These are phyloP conservation scores for Paecilomyces niveus DNA, from an alignment of 2,329 filamentous ascomycete species.

Conservation along the genomic window DNA sequence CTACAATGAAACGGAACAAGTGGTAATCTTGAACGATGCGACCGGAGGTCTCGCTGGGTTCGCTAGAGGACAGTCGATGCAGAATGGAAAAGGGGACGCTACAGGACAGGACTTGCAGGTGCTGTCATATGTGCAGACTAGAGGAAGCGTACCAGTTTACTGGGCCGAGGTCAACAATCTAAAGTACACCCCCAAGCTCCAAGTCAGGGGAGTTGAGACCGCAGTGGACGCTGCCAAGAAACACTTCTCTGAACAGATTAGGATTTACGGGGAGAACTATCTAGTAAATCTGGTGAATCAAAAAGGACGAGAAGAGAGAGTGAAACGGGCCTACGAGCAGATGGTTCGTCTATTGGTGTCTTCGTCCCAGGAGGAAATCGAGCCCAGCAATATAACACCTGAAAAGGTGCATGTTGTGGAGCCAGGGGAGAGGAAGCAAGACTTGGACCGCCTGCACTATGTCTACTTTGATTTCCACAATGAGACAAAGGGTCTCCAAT, in stretches of 20 bases:
- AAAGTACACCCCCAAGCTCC: slow-evolving; percentile 82
- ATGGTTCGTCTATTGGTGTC: slow-evolving; percentile 72
- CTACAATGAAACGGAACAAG: slow-evolving; percentile 97
- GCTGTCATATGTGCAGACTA: slow-evolving; percentile 89
- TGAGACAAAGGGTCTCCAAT: slow-evolving; percentile 90
- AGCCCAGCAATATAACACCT: slow-evolving; percentile 58
- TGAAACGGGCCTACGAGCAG: slow-evolving; percentile 92
- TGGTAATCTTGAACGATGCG: slow-evolving; percentile 80
- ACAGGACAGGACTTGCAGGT: slow-evolving; percentile 74
- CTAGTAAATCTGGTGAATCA: slow-evolving; percentile 97
- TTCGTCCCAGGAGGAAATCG: slow-evolving; percentile 57
- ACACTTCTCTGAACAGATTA: slow-evolving; percentile 92
- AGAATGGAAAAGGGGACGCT: slow-evolving; percentile 61
- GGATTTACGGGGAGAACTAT: slow-evolving; percentile 91
- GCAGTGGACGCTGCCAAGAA: slow-evolving; percentile 70
- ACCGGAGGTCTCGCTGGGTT: slow-evolving; percentile 70
- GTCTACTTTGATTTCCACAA: slow-evolving; percentile 98
- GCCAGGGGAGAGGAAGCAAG: slow-evolving; percentile 49
- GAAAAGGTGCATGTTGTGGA: slow-evolving; percentile 82
- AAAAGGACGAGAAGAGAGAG: slow-evolving; percentile 77
- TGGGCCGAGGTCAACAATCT: slow-evolving; percentile 96
- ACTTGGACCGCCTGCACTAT: slow-evolving; percentile 84
- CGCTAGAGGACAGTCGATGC: slow-evolving; percentile 66
- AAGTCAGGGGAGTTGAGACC: slow-evolving; percentile 76
- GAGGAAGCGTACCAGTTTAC: slow-evolving; percentile 90